These are phyloP conservation scores for Trametes punicea DNA, from an alignment of 768 basidiomycete species.

Conservation along the genomic window DNA sequence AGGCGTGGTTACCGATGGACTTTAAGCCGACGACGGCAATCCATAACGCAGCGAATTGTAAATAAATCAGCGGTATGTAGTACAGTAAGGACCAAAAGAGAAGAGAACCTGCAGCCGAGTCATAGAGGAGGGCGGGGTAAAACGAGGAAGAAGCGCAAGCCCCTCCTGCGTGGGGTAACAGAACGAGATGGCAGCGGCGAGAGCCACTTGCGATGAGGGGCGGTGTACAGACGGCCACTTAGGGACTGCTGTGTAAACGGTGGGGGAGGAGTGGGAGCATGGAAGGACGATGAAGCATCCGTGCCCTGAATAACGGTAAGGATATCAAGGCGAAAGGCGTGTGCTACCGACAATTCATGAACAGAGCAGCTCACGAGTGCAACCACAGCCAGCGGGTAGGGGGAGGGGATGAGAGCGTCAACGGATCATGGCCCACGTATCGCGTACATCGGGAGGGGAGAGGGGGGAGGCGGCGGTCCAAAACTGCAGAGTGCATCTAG, in stretches of 20 bases:
- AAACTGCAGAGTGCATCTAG: slow-evolving; percentile 17
- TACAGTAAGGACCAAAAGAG: slow-evolving; percentile 7
- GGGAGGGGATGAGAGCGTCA: background rate
- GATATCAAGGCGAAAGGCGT: background rate
- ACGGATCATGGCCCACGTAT: slow-evolving; percentile 12
- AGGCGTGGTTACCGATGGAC: background rate
- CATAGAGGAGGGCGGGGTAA: slow-evolving; percentile 2
- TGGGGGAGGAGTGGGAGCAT: background rate
- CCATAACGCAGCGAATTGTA: slow-evolving; percentile 13
- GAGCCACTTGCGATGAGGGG: too few species aligned
- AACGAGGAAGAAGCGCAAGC: background rate
- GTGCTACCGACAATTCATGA: background rate
- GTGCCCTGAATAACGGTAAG: slow-evolving; percentile 7
- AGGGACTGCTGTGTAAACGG: background rate
- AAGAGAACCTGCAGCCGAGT: background rate
- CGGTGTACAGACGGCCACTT: background rate
- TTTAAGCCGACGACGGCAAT: background rate
- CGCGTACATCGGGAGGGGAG: slow-evolving; percentile 12
- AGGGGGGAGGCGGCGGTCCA: background rate
- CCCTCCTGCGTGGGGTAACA: background rate
- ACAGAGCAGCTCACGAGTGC: background rate
- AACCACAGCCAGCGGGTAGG: background rate
- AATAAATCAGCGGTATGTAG: slow-evolving; percentile 22
- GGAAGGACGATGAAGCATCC: slow-evolving; percentile 2
- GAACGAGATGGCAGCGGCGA: background rate